Conservation (phyloP, 805 yeast species). For the Ogataea philodendri region DNA sequence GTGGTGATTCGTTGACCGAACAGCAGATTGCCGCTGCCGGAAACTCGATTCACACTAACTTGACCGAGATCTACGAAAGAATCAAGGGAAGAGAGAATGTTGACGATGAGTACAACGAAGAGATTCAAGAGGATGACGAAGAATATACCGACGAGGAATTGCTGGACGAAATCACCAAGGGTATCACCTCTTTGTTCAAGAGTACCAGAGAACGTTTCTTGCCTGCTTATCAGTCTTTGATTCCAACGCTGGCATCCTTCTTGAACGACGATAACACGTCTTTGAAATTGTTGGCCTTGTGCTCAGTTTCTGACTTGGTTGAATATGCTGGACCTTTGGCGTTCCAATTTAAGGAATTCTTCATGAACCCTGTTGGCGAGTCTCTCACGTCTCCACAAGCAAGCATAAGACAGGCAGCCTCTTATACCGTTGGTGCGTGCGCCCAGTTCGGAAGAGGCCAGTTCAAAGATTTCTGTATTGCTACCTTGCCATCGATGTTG, state of each 20-base stretch:
- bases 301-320: slow-evolving; percentile 75
- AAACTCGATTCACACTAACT: slow-evolving; percentile 55
- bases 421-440: slow-evolving; percentile 79
- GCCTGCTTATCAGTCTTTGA: slow-evolving; percentile 59
- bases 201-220: slow-evolving; percentile 56
- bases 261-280: slow-evolving; percentile 66
- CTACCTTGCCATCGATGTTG: slow-evolving; percentile 72
- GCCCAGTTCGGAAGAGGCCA: slow-evolving; percentile 74
- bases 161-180: slow-evolving; percentile 79
- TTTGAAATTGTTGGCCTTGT: slow-evolving; percentile 72
- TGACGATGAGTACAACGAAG: slow-evolving; percentile 88
- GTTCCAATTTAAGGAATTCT: slow-evolving; percentile 59
- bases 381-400: slow-evolving; percentile 65
- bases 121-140: slow-evolving; percentile 77
- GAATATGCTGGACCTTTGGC: slow-evolving; percentile 77
- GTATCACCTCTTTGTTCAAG: slow-evolving; percentile 68
- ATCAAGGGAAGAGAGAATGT: slow-evolving; percentile 68
- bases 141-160: slow-evolving; percentile 88
- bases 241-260: slow-evolving; percentile 61
- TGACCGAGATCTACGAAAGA: slow-evolving; percentile 68
- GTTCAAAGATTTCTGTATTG: slow-evolving; percentile 61
- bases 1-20: slow-evolving; percentile 56
- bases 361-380: slow-evolving; percentile 62
- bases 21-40: slow-evolving; percentile 57
- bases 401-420: slow-evolving; percentile 81